A percentile compares a stretch with the other conserved stretches of the same genome.
phyloP scores from a whole-genome alignment of 2,329 filamentous ascomycete species.

The Fusarium brevicatenulatum region DNA sequence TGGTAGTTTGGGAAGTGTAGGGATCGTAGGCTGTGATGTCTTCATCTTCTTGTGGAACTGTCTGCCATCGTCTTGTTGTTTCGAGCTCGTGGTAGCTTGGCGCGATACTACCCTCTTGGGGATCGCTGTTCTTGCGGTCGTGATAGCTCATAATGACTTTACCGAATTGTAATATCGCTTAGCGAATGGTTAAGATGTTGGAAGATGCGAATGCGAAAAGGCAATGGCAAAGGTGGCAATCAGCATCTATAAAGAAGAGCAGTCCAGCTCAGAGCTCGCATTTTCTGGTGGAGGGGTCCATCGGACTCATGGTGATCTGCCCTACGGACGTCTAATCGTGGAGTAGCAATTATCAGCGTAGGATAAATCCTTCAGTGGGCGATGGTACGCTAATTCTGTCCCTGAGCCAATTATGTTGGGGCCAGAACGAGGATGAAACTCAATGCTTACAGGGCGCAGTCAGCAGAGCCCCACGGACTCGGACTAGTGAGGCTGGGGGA shows the following conservation, averaged over 20 bases:
- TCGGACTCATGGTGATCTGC: conserved; percentile 11
- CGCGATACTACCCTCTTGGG: neutral
- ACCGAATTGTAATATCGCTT: neutral
- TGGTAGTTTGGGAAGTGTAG: neutral
- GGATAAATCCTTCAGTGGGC: neutral
- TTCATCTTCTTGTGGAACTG: conserved; percentile 9
- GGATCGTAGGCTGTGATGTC: conserved; percentile 15
- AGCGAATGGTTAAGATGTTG: neutral
- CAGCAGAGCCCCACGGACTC: conserved; percentile 15
- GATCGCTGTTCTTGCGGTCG: conserved; percentile 5
- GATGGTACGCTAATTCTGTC: neutral
- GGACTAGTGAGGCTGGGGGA: neutral
- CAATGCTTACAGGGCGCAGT: conserved; percentile 20
- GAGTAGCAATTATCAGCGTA: neutral
- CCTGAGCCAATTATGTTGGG: neutral
- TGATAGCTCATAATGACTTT: conserved; percentile 1
- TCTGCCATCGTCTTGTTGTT: conserved; percentile 2
- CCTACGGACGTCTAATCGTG: neutral
- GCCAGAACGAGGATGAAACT: neutral
- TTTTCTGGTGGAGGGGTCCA: neutral
- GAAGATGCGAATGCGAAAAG: neutral
- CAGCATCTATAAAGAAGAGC: neutral
- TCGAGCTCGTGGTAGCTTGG: conserved; percentile 28
- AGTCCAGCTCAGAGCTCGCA: neutral
- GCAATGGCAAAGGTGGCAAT: neutral